A percentile compares a stretch with the other conserved stretches of the same genome.
Evolutionary conservation across 331 rosid genomes (phyloP).

Genomic region (Phaseolus coccineus): DNA sequence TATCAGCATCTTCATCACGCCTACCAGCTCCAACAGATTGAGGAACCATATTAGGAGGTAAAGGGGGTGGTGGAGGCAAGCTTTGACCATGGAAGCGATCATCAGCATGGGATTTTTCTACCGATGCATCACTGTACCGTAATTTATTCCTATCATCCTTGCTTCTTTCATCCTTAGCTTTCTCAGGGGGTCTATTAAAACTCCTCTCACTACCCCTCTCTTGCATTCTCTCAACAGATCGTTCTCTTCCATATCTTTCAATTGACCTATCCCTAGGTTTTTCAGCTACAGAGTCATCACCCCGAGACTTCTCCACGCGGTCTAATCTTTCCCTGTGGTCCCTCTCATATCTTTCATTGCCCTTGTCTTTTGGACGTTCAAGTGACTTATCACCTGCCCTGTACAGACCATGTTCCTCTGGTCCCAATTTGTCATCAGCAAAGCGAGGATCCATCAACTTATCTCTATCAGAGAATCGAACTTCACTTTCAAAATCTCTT

Average conservation of each 20-base stretch:
- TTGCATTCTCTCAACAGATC: slow-evolving; percentile 82
- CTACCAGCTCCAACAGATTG: slow-evolving; percentile 87
- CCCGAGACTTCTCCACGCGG: slow-evolving; percentile 85
- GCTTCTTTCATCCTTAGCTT: slow-evolving; percentile 79
- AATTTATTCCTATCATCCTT: slow-evolving; percentile 84
- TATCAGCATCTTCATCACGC: slow-evolving; percentile 94
- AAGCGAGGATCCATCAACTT: slow-evolving; percentile 71
- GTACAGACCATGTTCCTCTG: slow-evolving; percentile 65
- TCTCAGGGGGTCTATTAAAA: slow-evolving; percentile 78
- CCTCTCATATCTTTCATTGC: slow-evolving; percentile 85
- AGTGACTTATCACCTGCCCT: slow-evolving; percentile 73
- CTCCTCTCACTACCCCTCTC: slow-evolving; percentile 81
- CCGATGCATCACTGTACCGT: slow-evolving; percentile 70
- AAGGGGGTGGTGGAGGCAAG: slow-evolving; percentile 99
- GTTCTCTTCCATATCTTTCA: slow-evolving; percentile 93
- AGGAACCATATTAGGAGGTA: slow-evolving; percentile 94
- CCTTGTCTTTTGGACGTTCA: slow-evolving; percentile 90
- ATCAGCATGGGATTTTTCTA: slow-evolving; percentile 81
- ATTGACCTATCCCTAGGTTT: slow-evolving; percentile 86
- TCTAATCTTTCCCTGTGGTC: slow-evolving; percentile 87
- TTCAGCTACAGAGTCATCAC: slow-evolving; percentile 76
- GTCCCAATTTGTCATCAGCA: slow-evolving; percentile 74
- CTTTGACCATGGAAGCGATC: slow-evolving; percentile 93
- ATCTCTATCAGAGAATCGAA: slow-evolving; percentile 81
- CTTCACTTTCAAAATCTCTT: slow-evolving; percentile 80